phyloP scores from a whole-genome alignment of 2,329 filamentous ascomycete genomes.

The Epichloe hybrida region DNA sequence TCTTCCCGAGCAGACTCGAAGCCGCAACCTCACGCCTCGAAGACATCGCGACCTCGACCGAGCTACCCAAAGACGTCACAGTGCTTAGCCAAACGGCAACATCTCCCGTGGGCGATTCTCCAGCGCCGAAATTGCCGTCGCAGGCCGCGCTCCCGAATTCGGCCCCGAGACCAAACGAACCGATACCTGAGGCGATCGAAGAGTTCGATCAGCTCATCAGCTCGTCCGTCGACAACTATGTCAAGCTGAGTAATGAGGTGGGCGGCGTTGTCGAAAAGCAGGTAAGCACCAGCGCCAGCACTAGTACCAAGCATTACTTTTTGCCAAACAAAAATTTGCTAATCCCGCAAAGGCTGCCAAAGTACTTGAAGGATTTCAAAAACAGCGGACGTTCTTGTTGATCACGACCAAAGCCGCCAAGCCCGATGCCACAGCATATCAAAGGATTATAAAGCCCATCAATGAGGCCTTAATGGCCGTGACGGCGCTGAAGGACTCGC shows the following conservation, averaged over 20 bases:
- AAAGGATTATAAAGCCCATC: constrained; percentile 73
- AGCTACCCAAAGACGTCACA: constrained; percentile 39
- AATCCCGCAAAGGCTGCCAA: constrained; percentile 29
- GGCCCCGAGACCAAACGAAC: constrained; percentile 27
- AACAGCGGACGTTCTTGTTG: constrained; percentile 77
- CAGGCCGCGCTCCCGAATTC: constrained; percentile 18
- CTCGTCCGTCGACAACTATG: constrained; percentile 62
- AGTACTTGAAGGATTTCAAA: constrained; percentile 56
- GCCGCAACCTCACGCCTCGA: constrained; percentile 91
- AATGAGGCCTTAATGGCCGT: constrained; percentile 71
- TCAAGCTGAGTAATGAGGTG: constrained; percentile 62
- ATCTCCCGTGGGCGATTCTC: constrained; percentile 17
- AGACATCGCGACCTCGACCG: constrained; percentile 77
- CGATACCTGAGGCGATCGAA: constrained; percentile 63
- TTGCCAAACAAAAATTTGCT: constrained; percentile 55
- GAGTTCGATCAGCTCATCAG: constrained; percentile 75
- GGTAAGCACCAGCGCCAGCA: constrained; percentile 30
- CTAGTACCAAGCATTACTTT: constrained; percentile 31
- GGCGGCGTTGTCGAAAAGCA: constrained; percentile 71
- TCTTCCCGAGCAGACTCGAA: constrained; percentile 56
- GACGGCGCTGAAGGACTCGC: constrained; percentile 67
- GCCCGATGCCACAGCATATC: constrained; percentile 57
- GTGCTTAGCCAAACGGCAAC: constrained; percentile 27
- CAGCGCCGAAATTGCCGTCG: constrained; percentile 25
- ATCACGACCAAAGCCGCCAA: constrained; percentile 87